phyloP scores from a whole-genome alignment of 352 stramenopile genomes.

The Albugo laibachii region DNA sequence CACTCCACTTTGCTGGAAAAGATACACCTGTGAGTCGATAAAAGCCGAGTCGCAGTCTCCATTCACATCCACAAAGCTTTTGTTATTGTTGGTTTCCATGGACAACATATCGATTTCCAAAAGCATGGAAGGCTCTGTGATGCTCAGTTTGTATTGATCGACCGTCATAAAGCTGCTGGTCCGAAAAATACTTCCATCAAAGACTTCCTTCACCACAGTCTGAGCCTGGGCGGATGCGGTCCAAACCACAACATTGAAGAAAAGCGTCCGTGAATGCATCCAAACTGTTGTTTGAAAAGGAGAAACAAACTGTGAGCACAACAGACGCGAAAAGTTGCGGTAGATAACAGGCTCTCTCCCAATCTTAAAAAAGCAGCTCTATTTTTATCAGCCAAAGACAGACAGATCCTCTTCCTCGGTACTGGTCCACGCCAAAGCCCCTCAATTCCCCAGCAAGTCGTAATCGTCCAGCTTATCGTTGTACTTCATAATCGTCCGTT shows the following conservation, averaged over 20 bases:
- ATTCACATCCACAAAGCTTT: constrained; percentile 37
- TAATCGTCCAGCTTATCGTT: constrained; percentile 99
- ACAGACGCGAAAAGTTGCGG: too few species aligned
- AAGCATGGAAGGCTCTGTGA: constrained; percentile 16
- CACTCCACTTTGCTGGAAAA: constrained; percentile 12
- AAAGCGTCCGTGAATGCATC: too few species aligned
- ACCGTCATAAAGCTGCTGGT: constrained; percentile 25
- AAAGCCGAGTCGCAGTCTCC: constrained; percentile 45
- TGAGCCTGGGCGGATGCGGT: too few species aligned
- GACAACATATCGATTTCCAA: constrained; percentile 50
- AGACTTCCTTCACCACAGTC: constrained; percentile 17
- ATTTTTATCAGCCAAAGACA: too few species aligned
- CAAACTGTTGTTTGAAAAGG: too few species aligned
- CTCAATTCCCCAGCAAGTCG: constrained; percentile 92
- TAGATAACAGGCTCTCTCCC: too few species aligned
- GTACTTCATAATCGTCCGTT: constrained; percentile 95
- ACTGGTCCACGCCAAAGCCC: too few species aligned
- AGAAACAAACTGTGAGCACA: too few species aligned
- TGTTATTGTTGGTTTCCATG: constrained; percentile 29
- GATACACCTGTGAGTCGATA: constrained; percentile 40
- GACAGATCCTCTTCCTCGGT: too few species aligned
- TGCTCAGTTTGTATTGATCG: constrained; percentile 30
- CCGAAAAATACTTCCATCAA: constrained; percentile 36
- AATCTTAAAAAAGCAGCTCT: too few species aligned
- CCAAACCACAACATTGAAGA: too few species aligned